Percentiles rank a stretch among this genome's conserved stretches.
Conservation (phyloP, 1,284 basidiomycete genomes). For the Blastosporella zonata region DNA sequence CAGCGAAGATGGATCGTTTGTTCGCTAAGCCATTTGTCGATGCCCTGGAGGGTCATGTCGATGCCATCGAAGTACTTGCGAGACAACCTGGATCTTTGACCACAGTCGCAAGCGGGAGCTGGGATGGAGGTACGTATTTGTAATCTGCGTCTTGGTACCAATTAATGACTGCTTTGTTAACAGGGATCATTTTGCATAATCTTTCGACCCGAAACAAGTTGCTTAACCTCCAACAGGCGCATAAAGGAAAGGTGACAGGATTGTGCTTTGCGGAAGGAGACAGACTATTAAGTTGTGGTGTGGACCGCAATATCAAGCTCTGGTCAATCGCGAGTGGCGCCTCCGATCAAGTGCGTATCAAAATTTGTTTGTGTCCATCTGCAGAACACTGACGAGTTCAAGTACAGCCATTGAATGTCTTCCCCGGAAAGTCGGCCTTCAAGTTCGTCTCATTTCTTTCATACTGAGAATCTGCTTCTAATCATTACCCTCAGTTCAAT, state of each 20-base stretch:
- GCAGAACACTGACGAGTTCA: slow-evolving; percentile 8
- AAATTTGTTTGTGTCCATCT: background rate
- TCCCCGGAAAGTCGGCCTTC: slow-evolving; percentile 82
- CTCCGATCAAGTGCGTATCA: slow-evolving; percentile 23
- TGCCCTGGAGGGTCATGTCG: slow-evolving; percentile 88
- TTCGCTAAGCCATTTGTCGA: slow-evolving; percentile 97
- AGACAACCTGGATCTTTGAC: slow-evolving; percentile 78
- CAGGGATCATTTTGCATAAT: slow-evolving; percentile 89
- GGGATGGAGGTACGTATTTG: slow-evolving; percentile 80
- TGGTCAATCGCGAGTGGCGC: slow-evolving; percentile 58
- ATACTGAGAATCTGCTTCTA: slow-evolving; percentile 6
- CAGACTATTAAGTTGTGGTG: slow-evolving; percentile 85
- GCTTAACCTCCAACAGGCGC: slow-evolving; percentile 75
- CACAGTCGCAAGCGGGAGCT: slow-evolving; percentile 89
- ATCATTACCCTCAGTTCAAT: slow-evolving; percentile 62
- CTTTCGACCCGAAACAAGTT: slow-evolving; percentile 68
- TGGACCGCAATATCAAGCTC: slow-evolving; percentile 89
- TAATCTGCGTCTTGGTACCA: background rate
- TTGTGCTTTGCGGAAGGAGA: slow-evolving; percentile 70
- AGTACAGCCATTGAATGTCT: slow-evolving; percentile 68
- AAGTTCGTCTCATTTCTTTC: slow-evolving; percentile 51
- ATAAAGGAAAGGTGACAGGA: slow-evolving; percentile 91
- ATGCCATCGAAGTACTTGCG: slow-evolving; percentile 89
- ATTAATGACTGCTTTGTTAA: slow-evolving; percentile 1
- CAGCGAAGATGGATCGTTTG: slow-evolving; percentile 95